Percentiles rank a stretch among this genome's conserved stretches.
Evolutionary conservation across 495 filamentous ascomycete species (phyloP).

Genomic region (Penicillium flavigenum): DNA sequence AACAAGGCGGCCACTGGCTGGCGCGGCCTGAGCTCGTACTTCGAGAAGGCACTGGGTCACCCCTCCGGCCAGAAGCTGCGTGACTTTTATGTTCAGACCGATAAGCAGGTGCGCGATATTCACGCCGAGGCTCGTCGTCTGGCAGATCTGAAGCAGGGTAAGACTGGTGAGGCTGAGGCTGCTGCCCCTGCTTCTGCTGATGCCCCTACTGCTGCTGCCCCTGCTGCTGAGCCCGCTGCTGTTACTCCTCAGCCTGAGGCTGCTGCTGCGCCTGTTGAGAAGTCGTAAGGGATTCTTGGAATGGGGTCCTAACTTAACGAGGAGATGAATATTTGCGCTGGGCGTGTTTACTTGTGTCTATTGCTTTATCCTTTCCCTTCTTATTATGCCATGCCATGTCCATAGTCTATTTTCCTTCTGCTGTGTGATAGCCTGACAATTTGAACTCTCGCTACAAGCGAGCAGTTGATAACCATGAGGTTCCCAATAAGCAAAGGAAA

Average conservation of each 20-base stretch:
- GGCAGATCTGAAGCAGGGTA: slow-evolving; percentile 79
- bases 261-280: slow-evolving; percentile 31
- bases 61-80: slow-evolving; percentile 84
- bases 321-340: slow-evolving; percentile 4
- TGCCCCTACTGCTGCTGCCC: slow-evolving; percentile 17
- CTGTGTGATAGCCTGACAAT: background rate
- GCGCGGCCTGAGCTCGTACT: slow-evolving; percentile 73
- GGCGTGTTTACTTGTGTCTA: background rate
- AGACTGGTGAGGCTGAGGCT: slow-evolving; percentile 47
- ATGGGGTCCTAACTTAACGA: slow-evolving; percentile 7
- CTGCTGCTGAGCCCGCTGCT: slow-evolving; percentile 18
- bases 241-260: slow-evolving; percentile 23
- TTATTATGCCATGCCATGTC: slow-evolving; percentile 11
- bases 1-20: slow-evolving; percentile 63
- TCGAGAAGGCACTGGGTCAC: slow-evolving; percentile 83
- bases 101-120: slow-evolving; percentile 88
- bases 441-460: background rate
- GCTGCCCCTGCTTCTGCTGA: slow-evolving; percentile 17
- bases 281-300: slow-evolving; percentile 20
- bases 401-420: slow-evolving; percentile 6
- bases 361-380: slow-evolving; percentile 2
- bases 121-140: slow-evolving; percentile 85
- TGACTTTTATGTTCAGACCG: slow-evolving; percentile 75
- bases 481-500: background rate
- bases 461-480: background rate